phyloP scores from a whole-genome alignment of 75 land plant species.

The Pinus tabuliformis region DNA sequence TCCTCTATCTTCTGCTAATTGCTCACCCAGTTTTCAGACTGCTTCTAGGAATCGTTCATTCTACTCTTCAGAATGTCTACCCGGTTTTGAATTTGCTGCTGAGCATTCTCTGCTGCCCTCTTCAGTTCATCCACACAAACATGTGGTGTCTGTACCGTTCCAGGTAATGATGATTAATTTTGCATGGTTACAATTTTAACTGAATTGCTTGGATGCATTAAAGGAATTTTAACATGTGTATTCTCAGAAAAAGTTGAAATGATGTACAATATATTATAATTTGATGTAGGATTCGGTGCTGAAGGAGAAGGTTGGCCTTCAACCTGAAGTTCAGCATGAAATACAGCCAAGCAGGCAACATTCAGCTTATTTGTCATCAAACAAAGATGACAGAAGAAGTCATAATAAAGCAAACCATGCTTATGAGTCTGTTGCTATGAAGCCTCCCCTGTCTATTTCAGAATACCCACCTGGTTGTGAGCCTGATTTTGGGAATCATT shows the following conservation, averaged over 20 bases:
- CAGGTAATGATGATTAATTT: slow-evolving; percentile 1
- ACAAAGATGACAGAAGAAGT: background rate
- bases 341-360: background rate
- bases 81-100: background rate
- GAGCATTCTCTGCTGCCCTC: background rate
- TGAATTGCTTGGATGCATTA: no score
- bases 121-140: background rate
- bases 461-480: background rate
- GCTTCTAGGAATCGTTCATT: background rate
- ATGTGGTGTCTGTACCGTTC: background rate
- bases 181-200: background rate
- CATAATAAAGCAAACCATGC: background rate
- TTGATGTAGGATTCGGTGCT: background rate
- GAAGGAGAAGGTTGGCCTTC: background rate
- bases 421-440: background rate
- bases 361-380: background rate
- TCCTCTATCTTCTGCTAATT: background rate
- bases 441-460: background rate
- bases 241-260: background rate
- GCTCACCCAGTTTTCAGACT: background rate
- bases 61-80: background rate
- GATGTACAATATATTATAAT: background rate
- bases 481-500: background rate
- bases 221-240: background rate
- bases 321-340: background rate